Evolutionary conservation across 2,329 filamentous ascomycete species (phyloP).

Genomic region (Aspergillus pseudonomiae): DNA sequence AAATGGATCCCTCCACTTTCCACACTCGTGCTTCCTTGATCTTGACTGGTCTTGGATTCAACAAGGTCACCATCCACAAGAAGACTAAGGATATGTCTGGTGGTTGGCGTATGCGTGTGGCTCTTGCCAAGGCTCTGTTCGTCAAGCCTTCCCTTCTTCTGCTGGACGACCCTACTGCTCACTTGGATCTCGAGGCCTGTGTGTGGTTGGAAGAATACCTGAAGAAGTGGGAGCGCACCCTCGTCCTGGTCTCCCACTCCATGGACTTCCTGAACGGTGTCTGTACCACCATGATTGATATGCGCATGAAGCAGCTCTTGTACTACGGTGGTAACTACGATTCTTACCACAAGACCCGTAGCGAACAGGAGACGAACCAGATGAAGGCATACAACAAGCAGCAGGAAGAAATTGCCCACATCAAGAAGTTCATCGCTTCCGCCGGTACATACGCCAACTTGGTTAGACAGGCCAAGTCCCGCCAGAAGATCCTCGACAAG

Average conservation of each 20-base stretch:
- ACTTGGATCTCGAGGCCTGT: conserved; percentile 98
- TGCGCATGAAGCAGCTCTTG: conserved; percentile 82
- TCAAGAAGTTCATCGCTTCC: conserved; percentile 99
- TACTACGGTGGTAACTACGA: conserved; percentile 99
- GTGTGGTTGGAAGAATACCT: conserved; percentile 99
- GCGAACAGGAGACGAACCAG: conserved; percentile 96
- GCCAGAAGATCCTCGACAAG: conserved; percentile 99
- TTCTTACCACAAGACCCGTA: conserved; percentile 90
- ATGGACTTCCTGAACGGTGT: conserved; percentile 99
- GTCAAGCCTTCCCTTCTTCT: conserved; percentile 95
- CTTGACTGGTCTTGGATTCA: conserved; percentile 97
- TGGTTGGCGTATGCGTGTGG: conserved; percentile 99
- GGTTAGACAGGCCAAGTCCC: conserved; percentile 97
- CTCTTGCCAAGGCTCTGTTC: conserved; percentile 94
- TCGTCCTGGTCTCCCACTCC: conserved; percentile 95
- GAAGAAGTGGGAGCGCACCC: conserved; percentile 98
- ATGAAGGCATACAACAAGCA: conserved; percentile 99
- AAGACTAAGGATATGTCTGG: conserved; percentile 99
- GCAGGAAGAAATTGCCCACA: conserved; percentile 98
- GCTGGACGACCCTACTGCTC: conserved; percentile 96
- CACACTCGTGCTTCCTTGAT: conserved; percentile 94
- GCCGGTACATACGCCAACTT: conserved; percentile 99
- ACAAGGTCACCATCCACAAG: conserved; percentile 97
- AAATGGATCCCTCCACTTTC: conserved; percentile 98
- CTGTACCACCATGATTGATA: conserved; percentile 97